phyloP scores from a whole-genome alignment of 108 stramenopile genomes.

The Pseudonitzschia pungens region DNA sequence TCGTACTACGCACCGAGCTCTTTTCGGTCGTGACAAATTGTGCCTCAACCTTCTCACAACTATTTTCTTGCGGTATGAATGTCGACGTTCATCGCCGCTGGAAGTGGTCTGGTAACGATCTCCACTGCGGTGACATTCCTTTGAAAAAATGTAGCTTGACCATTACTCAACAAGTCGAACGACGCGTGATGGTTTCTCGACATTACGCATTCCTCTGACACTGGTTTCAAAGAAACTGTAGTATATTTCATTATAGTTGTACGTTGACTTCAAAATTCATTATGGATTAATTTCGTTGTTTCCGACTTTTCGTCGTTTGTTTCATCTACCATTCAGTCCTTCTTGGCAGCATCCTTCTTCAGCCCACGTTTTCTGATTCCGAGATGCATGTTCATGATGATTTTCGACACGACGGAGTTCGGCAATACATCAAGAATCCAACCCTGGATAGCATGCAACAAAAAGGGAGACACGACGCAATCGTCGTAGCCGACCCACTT shows the following conservation, averaged over 20 bases:
- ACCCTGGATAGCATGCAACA: constrained; percentile 92
- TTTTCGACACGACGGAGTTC: constrained; percentile 48
- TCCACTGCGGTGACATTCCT: too few species aligned
- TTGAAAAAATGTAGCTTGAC: too few species aligned
- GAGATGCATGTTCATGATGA: constrained; percentile 88
- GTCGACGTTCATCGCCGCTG: too few species aligned
- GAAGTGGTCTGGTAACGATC: too few species aligned
- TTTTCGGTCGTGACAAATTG: too few species aligned
- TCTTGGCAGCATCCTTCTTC: constrained; percentile 85
- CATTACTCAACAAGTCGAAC: too few species aligned
- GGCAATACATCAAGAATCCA: constrained; percentile 84
- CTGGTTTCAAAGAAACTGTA: neutral
- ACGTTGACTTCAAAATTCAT: neutral
- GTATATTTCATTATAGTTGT: too few species aligned
- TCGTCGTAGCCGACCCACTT: constrained; percentile 85
- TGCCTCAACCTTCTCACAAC: too few species aligned
- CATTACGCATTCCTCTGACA: too few species aligned
- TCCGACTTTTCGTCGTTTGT: neutral
- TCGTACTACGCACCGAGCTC: too few species aligned
- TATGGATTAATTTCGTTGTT: constrained; percentile 3
- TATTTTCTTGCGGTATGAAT: too few species aligned
- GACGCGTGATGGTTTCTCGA: too few species aligned
- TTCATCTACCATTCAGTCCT: constrained; percentile 39
- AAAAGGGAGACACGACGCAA: constrained; percentile 84
- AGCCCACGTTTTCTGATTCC: constrained; percentile 88